Evolutionary conservation across 371 early-diverging fungal genomes (phyloP).

Genomic region (Mortierella sp.): DNA sequence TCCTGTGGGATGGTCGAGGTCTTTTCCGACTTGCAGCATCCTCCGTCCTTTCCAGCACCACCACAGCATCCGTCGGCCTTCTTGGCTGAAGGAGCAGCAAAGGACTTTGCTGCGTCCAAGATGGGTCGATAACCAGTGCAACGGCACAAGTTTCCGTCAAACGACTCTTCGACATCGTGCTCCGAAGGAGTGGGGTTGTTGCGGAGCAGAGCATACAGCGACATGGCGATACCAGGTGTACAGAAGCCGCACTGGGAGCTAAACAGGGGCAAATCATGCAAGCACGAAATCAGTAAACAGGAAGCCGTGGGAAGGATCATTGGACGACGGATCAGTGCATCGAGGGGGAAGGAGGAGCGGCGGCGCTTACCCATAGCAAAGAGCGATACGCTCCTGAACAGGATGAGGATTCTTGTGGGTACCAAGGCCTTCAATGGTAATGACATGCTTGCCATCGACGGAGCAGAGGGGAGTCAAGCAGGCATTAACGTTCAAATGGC

Average conservation of each 20-base stretch:
- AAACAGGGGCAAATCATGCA: no score
- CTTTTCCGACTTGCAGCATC: constrained; percentile 54
- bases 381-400: constrained; percentile 71
- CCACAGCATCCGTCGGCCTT: constrained; percentile 53
- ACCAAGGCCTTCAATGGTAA: constrained; percentile 84
- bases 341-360: background rate
- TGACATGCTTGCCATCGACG: constrained; percentile 80
- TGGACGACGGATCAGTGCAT: no score
- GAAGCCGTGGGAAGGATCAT: no score
- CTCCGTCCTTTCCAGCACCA: constrained; percentile 42
- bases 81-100: constrained; percentile 53
- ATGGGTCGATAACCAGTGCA: constrained; percentile 89
- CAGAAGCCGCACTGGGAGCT: constrained; percentile 88
- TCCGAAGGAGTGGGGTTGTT: constrained; percentile 71
- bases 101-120: constrained; percentile 80
- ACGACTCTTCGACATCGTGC: constrained; percentile 78
- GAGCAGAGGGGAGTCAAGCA: constrained; percentile 79
- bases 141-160: constrained; percentile 87
- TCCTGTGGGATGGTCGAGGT: constrained; percentile 51
- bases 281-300: no score
- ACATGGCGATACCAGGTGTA: constrained; percentile 87
- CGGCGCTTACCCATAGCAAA: constrained; percentile 59
- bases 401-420: constrained; percentile 74
- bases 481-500: constrained; percentile 72
- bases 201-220: constrained; percentile 75